These are phyloP conservation scores for Botrytis cinerea DNA, from an alignment of 2,329 filamentous ascomycete species.

Conservation along the genomic window DNA sequence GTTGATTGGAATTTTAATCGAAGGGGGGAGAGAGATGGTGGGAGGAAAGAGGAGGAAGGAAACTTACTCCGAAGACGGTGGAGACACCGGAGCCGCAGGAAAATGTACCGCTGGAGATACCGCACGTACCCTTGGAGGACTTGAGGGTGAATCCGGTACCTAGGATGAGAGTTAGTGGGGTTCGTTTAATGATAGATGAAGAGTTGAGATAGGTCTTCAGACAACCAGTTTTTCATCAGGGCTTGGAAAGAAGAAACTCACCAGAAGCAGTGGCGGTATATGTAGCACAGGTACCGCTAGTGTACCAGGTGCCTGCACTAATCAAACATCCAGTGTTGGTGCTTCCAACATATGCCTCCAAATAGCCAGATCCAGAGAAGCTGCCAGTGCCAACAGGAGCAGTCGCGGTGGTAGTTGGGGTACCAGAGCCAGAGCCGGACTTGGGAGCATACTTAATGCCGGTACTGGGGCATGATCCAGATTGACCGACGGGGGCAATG, in stretches of 20 bases:
- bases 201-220: background rate
- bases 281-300: constrained; percentile 66
- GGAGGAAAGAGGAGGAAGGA: background rate
- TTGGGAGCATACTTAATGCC: constrained; percentile 61
- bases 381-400: constrained; percentile 41
- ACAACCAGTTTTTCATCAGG: background rate
- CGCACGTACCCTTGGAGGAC: constrained; percentile 61
- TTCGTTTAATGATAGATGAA: background rate
- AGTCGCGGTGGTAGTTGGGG: constrained; percentile 36
- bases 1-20: background rate
- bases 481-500: constrained; percentile 28
- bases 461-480: constrained; percentile 53
- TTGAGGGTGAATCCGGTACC: constrained; percentile 48
- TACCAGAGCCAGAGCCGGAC: constrained; percentile 23
- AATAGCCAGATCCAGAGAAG: constrained; percentile 57
- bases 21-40: background rate
- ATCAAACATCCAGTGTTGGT: constrained; percentile 66
- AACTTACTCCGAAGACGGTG: constrained; percentile 43
- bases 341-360: constrained; percentile 56
- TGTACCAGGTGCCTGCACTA: constrained; percentile 66
- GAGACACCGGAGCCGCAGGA: constrained; percentile 55
- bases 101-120: constrained; percentile 54
- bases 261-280: constrained; percentile 57
- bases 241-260: constrained; percentile 41
- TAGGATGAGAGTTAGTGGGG: constrained; percentile 25